phyloP scores from a whole-genome alignment of 345 rosid species.

The Cochlearia excelsa region DNA sequence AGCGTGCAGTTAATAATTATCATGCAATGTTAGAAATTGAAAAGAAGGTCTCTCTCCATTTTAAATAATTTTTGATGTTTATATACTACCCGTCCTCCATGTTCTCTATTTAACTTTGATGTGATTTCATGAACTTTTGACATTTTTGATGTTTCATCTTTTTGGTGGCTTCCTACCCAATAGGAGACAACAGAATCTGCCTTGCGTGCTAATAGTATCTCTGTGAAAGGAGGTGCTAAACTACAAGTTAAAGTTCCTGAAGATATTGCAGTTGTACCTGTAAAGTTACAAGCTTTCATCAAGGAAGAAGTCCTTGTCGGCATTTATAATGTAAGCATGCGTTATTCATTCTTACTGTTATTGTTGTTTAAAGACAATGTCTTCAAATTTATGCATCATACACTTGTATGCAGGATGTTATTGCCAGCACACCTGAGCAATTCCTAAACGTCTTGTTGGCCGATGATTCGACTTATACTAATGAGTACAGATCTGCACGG shows the following conservation, averaged over 20 bases:
- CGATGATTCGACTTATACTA: conserved; percentile 64
- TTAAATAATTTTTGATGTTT: neutral
- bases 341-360: conserved; percentile 10
- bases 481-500: conserved; percentile 63
- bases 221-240: conserved; percentile 55
- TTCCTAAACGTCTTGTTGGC: conserved; percentile 55
- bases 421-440: conserved; percentile 76
- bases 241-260: conserved; percentile 44
- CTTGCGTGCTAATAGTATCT: conserved; percentile 91
- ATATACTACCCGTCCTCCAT: neutral
- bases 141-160: conserved; percentile 1
- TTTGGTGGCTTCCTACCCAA: conserved; percentile 29
- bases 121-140: conserved; percentile 15
- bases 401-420: conserved; percentile 53
- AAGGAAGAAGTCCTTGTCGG: conserved; percentile 83
- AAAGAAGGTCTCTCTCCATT: conserved; percentile 62
- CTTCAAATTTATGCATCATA: conserved; percentile 13
- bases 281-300: conserved; percentile 62
- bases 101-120: conserved; percentile 8
- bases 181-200: conserved; percentile 88
- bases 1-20: conserved; percentile 67
- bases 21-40: conserved; percentile 76
- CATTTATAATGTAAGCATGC: conserved; percentile 56
- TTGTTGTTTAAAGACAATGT: conserved; percentile 19
- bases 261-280: conserved; percentile 48